Evolutionary conservation across 805 yeast genomes (phyloP), one percentile per base, ranked within the genome.

Genomic region (Lipomyces yamadae): DNA sequence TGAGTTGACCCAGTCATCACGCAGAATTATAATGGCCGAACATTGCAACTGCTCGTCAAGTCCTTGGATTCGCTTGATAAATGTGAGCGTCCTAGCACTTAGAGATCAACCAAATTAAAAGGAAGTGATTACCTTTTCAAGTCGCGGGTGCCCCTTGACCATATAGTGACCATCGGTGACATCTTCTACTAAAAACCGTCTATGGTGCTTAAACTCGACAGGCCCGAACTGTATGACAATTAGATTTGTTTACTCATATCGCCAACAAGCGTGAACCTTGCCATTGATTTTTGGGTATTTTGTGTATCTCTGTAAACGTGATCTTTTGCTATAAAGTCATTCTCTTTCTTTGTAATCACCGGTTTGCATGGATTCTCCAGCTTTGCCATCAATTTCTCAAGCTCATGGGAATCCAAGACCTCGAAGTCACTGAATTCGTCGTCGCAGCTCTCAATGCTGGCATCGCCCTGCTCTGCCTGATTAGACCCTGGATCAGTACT

Each of bases 1-100:
- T 2, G 72, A 55, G 0, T 67, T 67, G 34, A 30, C 3, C 81
- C 81, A 78, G 13, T 73, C 60, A n/a, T 73, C 75, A 13, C 73
- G 67, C 29, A 75, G 65, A 10, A 70, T 32, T 11, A 75, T 48
- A 34, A 29, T 32, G 34, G 24, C 18, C 30, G 32, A 33, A 11
- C n/a, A 11, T 8, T 53, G 10, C 18, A 18, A 52, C 13, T 32
- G 32, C 58, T 52, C 61, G 18, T 34, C 62, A 13, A 4, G 24
- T 32, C 29, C 61, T 18, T 29, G 37, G 33, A 35, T 42, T 45
- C 39, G 32, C 60, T 35, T 55, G 15, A 39, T 11, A 1, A 13
- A n/a, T 11, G 1, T 32, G n/a, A 34, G 30, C 24, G 24, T 24
- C 24, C 1, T 24, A 24, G 24, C 24, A 24, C 24, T 24, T 24